A percentile compares a stretch with the other conserved stretches of the same genome.
These are phyloP conservation scores for Porphyrellus cyaneotinctus DNA, from an alignment of 768 basidiomycete genomes.

Conservation along the genomic window DNA sequence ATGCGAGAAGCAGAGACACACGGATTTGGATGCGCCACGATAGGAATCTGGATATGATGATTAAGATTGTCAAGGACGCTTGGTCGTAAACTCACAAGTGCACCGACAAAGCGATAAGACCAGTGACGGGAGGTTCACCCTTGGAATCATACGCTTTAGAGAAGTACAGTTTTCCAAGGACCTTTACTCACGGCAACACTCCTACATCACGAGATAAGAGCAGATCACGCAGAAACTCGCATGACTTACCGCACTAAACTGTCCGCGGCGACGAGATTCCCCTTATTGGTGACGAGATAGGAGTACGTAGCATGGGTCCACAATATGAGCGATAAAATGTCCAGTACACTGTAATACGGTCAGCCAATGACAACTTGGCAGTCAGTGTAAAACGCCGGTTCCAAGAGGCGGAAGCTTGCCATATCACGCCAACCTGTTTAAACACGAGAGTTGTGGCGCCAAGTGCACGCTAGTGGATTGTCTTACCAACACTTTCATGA, in stretches of 20 bases:
- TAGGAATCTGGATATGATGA: not conserved
- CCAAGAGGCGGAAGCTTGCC: not conserved
- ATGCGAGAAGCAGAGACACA: not conserved
- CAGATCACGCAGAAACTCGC: not conserved
- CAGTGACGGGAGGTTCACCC: slow-evolving; percentile 1
- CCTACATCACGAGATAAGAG: not conserved
- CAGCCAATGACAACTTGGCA: not conserved
- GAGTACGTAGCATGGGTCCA: not conserved
- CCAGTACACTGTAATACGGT: not conserved
- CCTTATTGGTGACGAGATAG: not conserved
- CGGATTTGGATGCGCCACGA: slow-evolving; percentile 4
- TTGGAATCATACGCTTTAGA: not conserved
- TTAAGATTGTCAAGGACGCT: not conserved
- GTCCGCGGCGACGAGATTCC: not conserved
- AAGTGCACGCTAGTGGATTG: not conserved
- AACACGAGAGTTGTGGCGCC: not conserved
- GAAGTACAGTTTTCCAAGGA: not conserved
- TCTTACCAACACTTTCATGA: not conserved
- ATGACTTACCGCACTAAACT: not conserved
- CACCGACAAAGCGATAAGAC: slow-evolving; percentile 1
- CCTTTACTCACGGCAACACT: not conserved
- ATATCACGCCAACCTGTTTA: not conserved
- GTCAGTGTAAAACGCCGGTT: not conserved
- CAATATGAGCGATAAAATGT: not conserved
- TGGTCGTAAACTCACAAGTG: not conserved